Conservation (phyloP, 495 filamentous ascomycete genomes). For the Lophiostoma macrostomum region DNA sequence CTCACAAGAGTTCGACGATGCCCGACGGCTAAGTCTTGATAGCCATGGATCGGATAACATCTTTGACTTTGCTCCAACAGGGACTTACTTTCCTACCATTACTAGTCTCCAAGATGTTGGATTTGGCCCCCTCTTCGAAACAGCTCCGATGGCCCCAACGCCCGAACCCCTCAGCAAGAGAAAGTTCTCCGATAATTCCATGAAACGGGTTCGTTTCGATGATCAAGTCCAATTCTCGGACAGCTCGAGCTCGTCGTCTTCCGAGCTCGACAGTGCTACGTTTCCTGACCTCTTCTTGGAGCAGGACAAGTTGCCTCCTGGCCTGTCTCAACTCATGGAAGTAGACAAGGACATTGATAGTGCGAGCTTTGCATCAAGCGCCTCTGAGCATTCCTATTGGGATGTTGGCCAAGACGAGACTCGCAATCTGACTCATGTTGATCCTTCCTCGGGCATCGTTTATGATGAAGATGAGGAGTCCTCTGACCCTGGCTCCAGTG, state of each 20-base stretch:
- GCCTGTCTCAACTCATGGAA: constrained; percentile 64
- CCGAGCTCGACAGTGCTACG: constrained; percentile 52
- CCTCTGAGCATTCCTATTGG: constrained; percentile 41
- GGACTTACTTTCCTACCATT: neutral
- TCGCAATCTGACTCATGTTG: neutral
- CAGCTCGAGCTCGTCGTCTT: constrained; percentile 51
- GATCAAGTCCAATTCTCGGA: constrained; percentile 46
- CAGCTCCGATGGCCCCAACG: neutral
- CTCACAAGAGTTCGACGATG: constrained; percentile 21
- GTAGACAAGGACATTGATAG: constrained; percentile 42
- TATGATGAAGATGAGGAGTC: constrained; percentile 42
- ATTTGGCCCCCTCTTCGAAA: constrained; percentile 30
- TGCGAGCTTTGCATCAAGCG: constrained; percentile 10
- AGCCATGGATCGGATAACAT: constrained; percentile 16
- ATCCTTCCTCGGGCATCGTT: neutral
- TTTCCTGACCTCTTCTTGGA: constrained; percentile 71
- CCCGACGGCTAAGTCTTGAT: constrained; percentile 19
- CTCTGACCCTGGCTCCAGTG: constrained; percentile 59
- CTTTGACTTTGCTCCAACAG: constrained; percentile 11
- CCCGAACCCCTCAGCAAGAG: constrained; percentile 6
- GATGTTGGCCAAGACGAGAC: constrained; percentile 18
- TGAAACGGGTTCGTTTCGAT: constrained; percentile 50
- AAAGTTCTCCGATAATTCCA: constrained; percentile 29
- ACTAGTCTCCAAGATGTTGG: constrained; percentile 14
- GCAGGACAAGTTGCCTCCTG: constrained; percentile 65